Base-by-base conservation (phyloP, 371 early-diverging fungal genomes). In the Chytridium lagenaria region DNA sequence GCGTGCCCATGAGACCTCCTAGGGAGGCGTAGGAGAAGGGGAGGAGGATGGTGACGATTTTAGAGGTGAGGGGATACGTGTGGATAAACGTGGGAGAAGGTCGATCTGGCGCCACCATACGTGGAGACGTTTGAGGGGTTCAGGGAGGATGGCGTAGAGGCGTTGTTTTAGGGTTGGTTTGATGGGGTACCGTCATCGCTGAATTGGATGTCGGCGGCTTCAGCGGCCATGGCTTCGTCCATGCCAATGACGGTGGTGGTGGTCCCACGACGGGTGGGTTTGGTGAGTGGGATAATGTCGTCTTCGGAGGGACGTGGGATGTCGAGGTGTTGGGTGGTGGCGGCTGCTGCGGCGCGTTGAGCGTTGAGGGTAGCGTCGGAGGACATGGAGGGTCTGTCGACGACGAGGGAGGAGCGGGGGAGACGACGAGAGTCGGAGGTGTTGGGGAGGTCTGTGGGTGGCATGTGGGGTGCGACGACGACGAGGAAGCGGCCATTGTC, bases 1-100 rank as follows among this genome's bases (percentile, higher is more conserved):
- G 86, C 7, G 93, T 89, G 0, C 92, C 95, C 91, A 94, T 93
- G 69, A 90, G 81, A 0, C 91, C 91, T 28, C 91, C 92, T 55
- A 92, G 71, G 3, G 88, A 79, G 0, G 92, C 91, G 63, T 92
- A 92, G 0, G 88, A 75, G 28, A 92, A 67, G 0, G 92, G 92
- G 1, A 92, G 80, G 39, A 67, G 59, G 26, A 79, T 31, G 16
- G 75, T 30, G 3, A 80, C 80, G 38, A 55, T 31, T 22, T 51
- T 40, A 15, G 61, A 59, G 23, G 66, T 49, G 37, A 80, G n/a
- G 78, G 70, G 49, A 80, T 73, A 66, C 73, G 72, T 16, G 76
- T 63, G 40, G 69, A 38, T 15, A 81, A 55, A 34, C 71, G 19
- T 10, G 84, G 84, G 0, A 80, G 50, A 16, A 76, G 36, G 78